Evolutionary conservation across 805 yeast genomes (phyloP), one percentile per base, ranked within the genome.

Genomic region (Yamadazyma philogaea): DNA sequence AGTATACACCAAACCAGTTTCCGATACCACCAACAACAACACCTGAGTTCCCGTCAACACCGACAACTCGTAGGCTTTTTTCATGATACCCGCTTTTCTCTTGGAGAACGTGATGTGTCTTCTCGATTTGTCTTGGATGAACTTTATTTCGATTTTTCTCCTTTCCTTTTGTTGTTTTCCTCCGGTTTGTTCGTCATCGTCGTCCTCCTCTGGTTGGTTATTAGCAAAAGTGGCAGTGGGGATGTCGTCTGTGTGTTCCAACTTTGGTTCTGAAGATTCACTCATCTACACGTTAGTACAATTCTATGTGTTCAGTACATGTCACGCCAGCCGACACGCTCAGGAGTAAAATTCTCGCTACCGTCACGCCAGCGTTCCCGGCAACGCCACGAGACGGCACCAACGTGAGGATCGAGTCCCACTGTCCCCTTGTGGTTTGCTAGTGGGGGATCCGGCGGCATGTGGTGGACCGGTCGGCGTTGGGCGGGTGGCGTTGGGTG

Each of bases 51-150:
- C 99, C 11, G 99, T 93, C 55, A 93, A 77, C 40, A 93, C 98
- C 16, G 96, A 85, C 51, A 93, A 76, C 64, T 93, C 99, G 68
- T 91, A 93, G n/a, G 99, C 99, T 72, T 93, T 93, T 72, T 93
- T 93, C 99, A 93, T 93, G 59, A 93, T 91, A 55, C 99, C 99
- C 35, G 96, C 98, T 69, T 91, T 91, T 69, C 99, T 85, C 72
- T 93, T 93, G 41, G 97, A 88, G 59, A 93, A 93, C 22, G 99
- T 93, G 56, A 93, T 95, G 68, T 93, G 99, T 60, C 99, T 87
- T 64, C 99, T 82, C 16, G 96, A 87, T 70, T 93, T 93, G 67
- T 93, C 97, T 71, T 91, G 96, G 59, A 93, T 93, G 61, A 93
- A 93, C 72, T 88, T 87, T 64, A 93, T 93, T 67, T 93, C 99